Evolutionary conservation across 176 grass and related monocot species (phyloP), one percentile per base, ranked within the genome.

Genomic region (Typha latifolia): DNA sequence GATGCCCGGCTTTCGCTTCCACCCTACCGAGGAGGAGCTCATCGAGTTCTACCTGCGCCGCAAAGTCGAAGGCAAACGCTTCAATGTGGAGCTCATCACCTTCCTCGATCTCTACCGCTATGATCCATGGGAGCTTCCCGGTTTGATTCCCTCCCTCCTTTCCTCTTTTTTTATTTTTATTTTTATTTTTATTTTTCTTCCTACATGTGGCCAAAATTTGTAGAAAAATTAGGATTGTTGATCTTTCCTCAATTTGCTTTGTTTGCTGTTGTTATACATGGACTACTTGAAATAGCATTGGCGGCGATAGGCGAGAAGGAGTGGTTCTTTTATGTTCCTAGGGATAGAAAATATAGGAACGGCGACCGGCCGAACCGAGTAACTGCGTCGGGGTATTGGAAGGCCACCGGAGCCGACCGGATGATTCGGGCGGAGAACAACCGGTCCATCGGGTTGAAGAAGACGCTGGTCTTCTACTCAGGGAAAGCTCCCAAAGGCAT

Each of bases 381-480:
- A 66, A 99, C 95, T 50, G 51, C 74, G 73, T 94, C 95, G 22
- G 95, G 95, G 50, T 99, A 99, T 67, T 99, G 95, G 95, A 99
- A 99, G 73, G 95, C 95, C 0, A 99, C 95, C 19, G 95, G 95
- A 61, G 95, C 95, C 6, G 95, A 94, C 71, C 49, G 95, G 70
- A 84, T 85, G 76, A 85, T 94, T 70, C 47, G 83, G 13, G 71
- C 77, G 3, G 95, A 99, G 62, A 94, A 62, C 77, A 64, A 68
- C 62, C 79, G 95, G 27, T 31, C 86, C 12, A 99, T 94, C 47
- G 95, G 95, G 0, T 78, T 94, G 74, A 99, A 99, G 84, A 99
- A 99, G 78, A 99, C 95, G 12, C 79, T 99, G 34, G 95, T 99
- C 48, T 99, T 99, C 89, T 99, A 99, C 86, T 90, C 86, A 62